A percentile compares a stretch with the other conserved stretches of the same genome.
Evolutionary conservation across 805 yeast species (phyloP).

Genomic region (Wickerhamiella sorbophila): DNA sequence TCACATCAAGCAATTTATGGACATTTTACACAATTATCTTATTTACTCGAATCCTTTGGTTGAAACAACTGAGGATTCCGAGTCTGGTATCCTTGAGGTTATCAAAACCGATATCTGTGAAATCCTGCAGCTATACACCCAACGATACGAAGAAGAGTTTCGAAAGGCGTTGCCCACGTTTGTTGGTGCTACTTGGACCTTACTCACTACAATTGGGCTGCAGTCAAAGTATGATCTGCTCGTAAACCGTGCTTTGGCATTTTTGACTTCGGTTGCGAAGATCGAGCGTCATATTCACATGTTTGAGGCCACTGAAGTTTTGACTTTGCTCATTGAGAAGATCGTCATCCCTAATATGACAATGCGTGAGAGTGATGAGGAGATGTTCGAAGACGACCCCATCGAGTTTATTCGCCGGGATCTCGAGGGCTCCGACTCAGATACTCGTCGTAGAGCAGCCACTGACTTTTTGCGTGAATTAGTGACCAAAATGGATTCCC

Average conservation of each 20-base stretch:
- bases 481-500: slow-evolving; percentile 59
- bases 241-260: slow-evolving; percentile 66
- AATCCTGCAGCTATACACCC: slow-evolving; percentile 68
- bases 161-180: slow-evolving; percentile 63
- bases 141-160: slow-evolving; percentile 85
- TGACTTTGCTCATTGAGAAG: slow-evolving; percentile 65
- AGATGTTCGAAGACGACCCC: slow-evolving; percentile 93
- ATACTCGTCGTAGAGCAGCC: slow-evolving; percentile 84
- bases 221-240: slow-evolving; percentile 74
- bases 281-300: slow-evolving; percentile 48
- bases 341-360: slow-evolving; percentile 80
- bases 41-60: slow-evolving; percentile 41
- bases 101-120: slow-evolving; percentile 77
- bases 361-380: slow-evolving; percentile 78
- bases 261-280: slow-evolving; percentile 68
- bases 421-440: slow-evolving; percentile 87
- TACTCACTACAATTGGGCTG: slow-evolving; percentile 49
- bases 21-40: slow-evolving; percentile 67
- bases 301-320: slow-evolving; percentile 45
- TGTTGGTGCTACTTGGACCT: slow-evolving; percentile 68
- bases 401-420: slow-evolving; percentile 84
- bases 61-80: slow-evolving; percentile 47
- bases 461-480: slow-evolving; percentile 82
- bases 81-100: slow-evolving; percentile 51
- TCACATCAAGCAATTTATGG: slow-evolving; percentile 62